phyloP scores from a whole-genome alignment of 805 yeast species.

The Saturnispora hagleri region DNA sequence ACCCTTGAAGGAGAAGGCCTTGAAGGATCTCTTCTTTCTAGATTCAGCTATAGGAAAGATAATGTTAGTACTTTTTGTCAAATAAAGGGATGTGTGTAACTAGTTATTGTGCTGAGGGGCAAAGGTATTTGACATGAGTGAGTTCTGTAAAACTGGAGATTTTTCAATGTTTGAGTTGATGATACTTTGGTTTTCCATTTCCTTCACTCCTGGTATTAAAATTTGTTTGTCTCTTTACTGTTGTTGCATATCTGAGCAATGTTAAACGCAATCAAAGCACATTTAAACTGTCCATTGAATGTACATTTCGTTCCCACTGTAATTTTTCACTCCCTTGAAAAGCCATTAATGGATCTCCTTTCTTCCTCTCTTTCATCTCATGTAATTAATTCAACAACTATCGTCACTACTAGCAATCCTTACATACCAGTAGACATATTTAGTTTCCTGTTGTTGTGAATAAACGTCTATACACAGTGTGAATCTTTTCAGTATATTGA shows the following conservation, averaged over 20 bases:
- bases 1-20: constrained; percentile 98
- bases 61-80: constrained; percentile 19
- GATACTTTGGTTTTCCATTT: too few species aligned
- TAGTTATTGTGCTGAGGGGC: too few species aligned
- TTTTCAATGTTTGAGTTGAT: too few species aligned
- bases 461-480: background rate
- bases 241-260: too few species aligned
- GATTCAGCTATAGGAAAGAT: constrained; percentile 33
- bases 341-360: background rate
- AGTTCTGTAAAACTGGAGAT: too few species aligned
- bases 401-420: background rate
- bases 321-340: background rate
- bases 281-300: too few species aligned
- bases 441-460: constrained; percentile 1
- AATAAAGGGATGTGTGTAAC: background rate
- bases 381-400: background rate
- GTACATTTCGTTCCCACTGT: too few species aligned
- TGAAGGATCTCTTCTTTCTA: constrained; percentile 85
- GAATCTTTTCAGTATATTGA: background rate
- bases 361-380: background rate
- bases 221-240: too few species aligned
- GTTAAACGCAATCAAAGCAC: too few species aligned
- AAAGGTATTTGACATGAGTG: too few species aligned
- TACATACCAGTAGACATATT: constrained; percentile 15
- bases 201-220: too few species aligned